These are phyloP conservation scores for Tricholoma hemisulphureum DNA, from an alignment of 768 basidiomycete species.

Conservation along the genomic window DNA sequence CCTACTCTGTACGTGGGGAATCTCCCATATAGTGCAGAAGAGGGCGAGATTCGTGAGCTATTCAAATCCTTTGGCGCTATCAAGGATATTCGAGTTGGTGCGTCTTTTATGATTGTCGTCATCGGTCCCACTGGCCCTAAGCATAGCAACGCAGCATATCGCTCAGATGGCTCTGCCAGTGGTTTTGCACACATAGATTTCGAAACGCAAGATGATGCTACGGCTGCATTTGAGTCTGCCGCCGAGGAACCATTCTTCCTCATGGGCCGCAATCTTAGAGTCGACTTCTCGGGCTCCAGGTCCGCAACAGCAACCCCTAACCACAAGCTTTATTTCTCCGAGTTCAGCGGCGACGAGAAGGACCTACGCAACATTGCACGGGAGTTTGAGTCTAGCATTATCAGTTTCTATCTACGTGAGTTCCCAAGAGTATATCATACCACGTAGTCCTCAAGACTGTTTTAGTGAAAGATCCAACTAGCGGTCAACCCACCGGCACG, in stretches of 20 bases:
- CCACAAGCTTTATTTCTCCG: slow-evolving; percentile 32
- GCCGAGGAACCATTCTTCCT: slow-evolving; percentile 48
- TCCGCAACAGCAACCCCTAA: slow-evolving; percentile 15
- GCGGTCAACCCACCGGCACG: slow-evolving; percentile 26
- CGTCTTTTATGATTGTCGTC: slow-evolving; percentile 18
- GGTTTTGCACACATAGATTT: slow-evolving; percentile 52
- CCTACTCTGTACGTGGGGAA: slow-evolving; percentile 48
- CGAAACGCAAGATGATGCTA: slow-evolving; percentile 33
- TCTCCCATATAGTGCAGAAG: slow-evolving; percentile 47
- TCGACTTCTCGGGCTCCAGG: slow-evolving; percentile 37
- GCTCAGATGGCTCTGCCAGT: slow-evolving; percentile 36
- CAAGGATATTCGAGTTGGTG: slow-evolving; percentile 38
- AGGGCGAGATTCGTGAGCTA: slow-evolving; percentile 38
- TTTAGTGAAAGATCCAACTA: slow-evolving; percentile 34
- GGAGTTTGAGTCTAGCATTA: slow-evolving; percentile 29
- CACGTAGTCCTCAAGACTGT: background rate
- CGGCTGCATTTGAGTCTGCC: slow-evolving; percentile 33
- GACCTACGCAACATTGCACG: slow-evolving; percentile 22
- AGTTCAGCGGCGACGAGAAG: slow-evolving; percentile 22
- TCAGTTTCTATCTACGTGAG: slow-evolving; percentile 31
- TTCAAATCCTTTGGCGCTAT: slow-evolving; percentile 47
- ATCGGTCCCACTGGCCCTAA: background rate
- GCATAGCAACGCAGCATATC: slow-evolving; percentile 16
- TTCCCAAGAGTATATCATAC: background rate
- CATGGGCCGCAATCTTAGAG: slow-evolving; percentile 41